Evolutionary conservation across 2,329 filamentous ascomycete species (phyloP), one percentile per base, ranked within the genome.

Genomic region (Aspergillus versicolor): DNA sequence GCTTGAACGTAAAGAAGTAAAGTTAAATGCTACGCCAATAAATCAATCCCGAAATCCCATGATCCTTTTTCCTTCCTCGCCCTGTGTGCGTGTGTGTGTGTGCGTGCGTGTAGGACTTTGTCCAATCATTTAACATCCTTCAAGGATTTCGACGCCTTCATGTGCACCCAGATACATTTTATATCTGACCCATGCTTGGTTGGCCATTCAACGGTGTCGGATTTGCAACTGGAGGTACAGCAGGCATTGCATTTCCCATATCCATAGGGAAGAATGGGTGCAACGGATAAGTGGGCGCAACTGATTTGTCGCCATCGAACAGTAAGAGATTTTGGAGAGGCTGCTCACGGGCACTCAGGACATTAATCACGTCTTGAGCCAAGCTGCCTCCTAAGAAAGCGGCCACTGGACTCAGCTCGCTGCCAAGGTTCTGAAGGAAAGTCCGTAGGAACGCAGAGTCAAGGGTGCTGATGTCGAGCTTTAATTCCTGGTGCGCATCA

Each of bases 331-430:
- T 99, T 77, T 99, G 94, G 42, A 99, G 89, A 1, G 94, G 94
- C 74, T 97, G 94, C 77, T 97, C 92, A 41, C 89, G 87, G 71
- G 90, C 87, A 48, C 92, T 91, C 5, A 97, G 83, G 32, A 97
- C 92, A 68, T 97, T 97, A 77, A 99, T 97, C 51, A 96, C 92
- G 71, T 99, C 94, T 76, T 99, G 94, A 1, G 93, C 91, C 15
- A 99, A 82, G 72, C 92, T 87, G 9, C 92, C 94, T 48, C 94
- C 94, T 11, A 99, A 80, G 57, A 96, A 91, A 2, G 94, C 92
- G 0, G 90, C 88, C 8, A 96, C 91, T 7, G 94, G 92, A 12
- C 90, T 88, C 40, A 97, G 79, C 76, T 97, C 93, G 67, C 86
- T 86, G 54, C 87, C 89, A 5, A 97, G 80, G 65, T 95, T 95